These are phyloP conservation scores for Boletus patriciae DNA, from an alignment of 768 basidiomycete genomes.

Conservation along the genomic window DNA sequence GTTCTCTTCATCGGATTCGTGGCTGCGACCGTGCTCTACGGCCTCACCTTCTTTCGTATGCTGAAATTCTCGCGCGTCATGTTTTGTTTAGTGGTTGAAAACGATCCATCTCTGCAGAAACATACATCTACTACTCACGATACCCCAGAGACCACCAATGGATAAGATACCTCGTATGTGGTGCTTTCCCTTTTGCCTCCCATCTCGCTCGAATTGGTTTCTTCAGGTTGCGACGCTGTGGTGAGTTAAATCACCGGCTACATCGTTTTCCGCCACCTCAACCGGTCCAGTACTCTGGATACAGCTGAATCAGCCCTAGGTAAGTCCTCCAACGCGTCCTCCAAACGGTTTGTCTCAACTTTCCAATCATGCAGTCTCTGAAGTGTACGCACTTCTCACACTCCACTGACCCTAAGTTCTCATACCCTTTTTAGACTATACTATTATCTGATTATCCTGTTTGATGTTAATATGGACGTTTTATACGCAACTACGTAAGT, in stretches of 20 bases:
- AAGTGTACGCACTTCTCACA: conserved; percentile 22
- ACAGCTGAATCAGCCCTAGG: conserved; percentile 28
- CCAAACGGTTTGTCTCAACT: conserved; percentile 4
- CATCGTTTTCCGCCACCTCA: background rate
- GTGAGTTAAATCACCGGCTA: conserved; percentile 10
- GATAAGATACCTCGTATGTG: conserved; percentile 24
- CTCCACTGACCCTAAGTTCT: background rate
- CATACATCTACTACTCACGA: conserved; percentile 32
- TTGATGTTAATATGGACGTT: conserved; percentile 22
- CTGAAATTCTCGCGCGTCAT: background rate
- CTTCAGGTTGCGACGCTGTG: conserved; percentile 22
- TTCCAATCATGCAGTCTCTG: conserved; percentile 17
- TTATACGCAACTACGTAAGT: conserved; percentile 31
- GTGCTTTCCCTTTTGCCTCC: background rate
- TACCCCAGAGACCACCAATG: conserved; percentile 22
- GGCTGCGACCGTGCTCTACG: conserved; percentile 29
- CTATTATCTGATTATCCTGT: conserved; percentile 29
- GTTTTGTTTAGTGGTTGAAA: background rate
- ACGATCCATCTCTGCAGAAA: conserved; percentile 13
- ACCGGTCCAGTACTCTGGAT: conserved; percentile 18
- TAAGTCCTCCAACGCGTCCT: conserved; percentile 7
- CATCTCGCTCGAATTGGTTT: background rate
- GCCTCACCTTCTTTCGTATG: conserved; percentile 36
- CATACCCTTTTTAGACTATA: conserved; percentile 25
- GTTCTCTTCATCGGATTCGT: conserved; percentile 31